Evolutionary conservation across 164 flowering plant species (phyloP).

Genomic region (Stephania japonica): DNA sequence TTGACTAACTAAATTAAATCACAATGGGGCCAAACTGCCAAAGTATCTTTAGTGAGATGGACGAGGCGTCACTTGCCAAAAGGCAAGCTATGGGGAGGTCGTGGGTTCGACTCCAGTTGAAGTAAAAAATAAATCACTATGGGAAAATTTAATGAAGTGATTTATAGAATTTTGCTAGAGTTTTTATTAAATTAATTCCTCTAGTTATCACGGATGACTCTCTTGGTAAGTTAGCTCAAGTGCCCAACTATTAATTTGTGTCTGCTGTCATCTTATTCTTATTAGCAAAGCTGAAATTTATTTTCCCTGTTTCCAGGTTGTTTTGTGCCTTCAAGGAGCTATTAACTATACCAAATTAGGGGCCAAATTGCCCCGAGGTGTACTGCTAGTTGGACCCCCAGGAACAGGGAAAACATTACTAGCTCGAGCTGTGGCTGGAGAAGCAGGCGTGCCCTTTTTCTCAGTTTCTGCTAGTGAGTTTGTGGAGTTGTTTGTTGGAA

Average conservation of each 20-base stretch:
- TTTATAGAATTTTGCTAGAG: not conserved
- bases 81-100: too few species aligned
- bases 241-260: not conserved
- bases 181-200: not conserved
- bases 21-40: too few species aligned
- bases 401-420: conserved; percentile 98
- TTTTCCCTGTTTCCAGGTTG: conserved; percentile 45
- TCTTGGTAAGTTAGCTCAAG: not conserved
- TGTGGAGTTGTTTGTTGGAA: conserved; percentile 96
- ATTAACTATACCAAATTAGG: conserved; percentile 76
- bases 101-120: too few species aligned
- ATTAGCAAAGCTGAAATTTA: not conserved
- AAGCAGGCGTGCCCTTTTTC: conserved; percentile 97
- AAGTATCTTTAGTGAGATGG: too few species aligned
- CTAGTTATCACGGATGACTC: not conserved
- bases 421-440: conserved; percentile 99
- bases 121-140: too few species aligned
- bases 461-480: conserved; percentile 96
- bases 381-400: conserved; percentile 90
- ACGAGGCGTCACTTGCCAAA: too few species aligned
- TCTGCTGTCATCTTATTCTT: too few species aligned
- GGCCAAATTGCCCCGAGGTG: conserved; percentile 93
- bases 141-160: too few species aligned
- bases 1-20: not conserved
- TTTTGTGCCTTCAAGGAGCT: conserved; percentile 81